Conservation (phyloP, 78 protist species). For the Dictyostelium capitatum region DNA sequence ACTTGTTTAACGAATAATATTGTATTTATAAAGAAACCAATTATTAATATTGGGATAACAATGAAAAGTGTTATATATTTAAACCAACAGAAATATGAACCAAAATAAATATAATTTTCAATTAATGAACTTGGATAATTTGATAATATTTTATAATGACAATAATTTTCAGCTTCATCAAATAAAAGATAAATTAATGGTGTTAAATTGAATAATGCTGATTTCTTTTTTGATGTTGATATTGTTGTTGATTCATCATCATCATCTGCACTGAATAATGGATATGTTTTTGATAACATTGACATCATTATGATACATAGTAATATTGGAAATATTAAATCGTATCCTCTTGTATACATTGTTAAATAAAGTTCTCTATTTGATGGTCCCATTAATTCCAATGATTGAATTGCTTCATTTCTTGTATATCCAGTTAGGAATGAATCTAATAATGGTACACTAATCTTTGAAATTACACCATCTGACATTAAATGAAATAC, state of each 20-base stretch:
- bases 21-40: constrained; percentile 1
- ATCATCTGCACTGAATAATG: neutral
- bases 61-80: neutral
- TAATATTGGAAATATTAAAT: constrained; percentile 11
- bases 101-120: neutral
- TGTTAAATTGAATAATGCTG: neutral
- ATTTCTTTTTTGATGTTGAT: too few relatives aligned
- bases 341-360: constrained; percentile 23
- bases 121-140: neutral
- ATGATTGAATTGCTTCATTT: neutral
- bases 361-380: constrained; percentile 5
- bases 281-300: constrained; percentile 30
- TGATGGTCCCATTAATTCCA: neutral
- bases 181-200: neutral
- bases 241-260: too few relatives aligned
- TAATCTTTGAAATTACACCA: neutral
- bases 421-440: neutral
- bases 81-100: neutral
- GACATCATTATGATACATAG: neutral
- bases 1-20: neutral
- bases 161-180: constrained; percentile 18
- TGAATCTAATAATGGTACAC: constrained; percentile 5
- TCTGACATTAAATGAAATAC: neutral
- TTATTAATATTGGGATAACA: neutral
- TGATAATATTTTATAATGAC: constrained; percentile 21